phyloP scores from a whole-genome alignment of 495 filamentous ascomycete genomes.

The Beverwykella pulmonaria region DNA sequence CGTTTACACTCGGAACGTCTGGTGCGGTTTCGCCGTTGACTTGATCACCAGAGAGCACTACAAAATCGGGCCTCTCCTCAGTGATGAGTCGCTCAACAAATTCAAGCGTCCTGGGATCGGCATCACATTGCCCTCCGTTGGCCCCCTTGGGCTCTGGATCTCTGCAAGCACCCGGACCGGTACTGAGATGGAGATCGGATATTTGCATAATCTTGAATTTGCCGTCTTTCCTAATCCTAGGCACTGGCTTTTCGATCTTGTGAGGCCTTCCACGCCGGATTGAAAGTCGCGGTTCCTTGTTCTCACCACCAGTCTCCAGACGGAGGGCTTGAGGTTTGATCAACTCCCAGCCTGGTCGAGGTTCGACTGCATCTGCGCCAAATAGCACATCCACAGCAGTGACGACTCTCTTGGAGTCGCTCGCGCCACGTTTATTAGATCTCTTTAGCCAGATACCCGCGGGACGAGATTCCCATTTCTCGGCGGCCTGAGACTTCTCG shows the following conservation, averaged over 20 bases:
- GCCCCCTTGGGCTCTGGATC: constrained; percentile 74
- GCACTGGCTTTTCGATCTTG: constrained; percentile 64
- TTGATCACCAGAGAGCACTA: constrained; percentile 89
- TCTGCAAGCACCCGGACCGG: constrained; percentile 80
- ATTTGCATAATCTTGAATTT: constrained; percentile 96
- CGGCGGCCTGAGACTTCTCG: constrained; percentile 59
- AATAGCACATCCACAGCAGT: constrained; percentile 91
- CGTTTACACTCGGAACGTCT: constrained; percentile 75
- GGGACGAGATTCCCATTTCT: constrained; percentile 78
- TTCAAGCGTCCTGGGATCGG: constrained; percentile 87
- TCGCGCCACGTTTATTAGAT: constrained; percentile 71
- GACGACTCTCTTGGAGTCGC: constrained; percentile 74
- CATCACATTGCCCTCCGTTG: constrained; percentile 79
- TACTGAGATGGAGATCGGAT: constrained; percentile 88
- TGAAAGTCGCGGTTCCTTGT: constrained; percentile 69
- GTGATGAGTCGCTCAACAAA: constrained; percentile 82
- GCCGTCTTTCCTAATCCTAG: constrained; percentile 80
- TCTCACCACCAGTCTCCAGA: constrained; percentile 63
- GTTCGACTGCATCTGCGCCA: constrained; percentile 90
- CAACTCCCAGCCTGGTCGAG: constrained; percentile 74
- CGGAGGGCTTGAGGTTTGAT: constrained; percentile 69
- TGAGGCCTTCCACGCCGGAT: constrained; percentile 69
- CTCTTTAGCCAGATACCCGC: constrained; percentile 88
- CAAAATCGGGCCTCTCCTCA: constrained; percentile 87
- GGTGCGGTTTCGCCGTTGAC: constrained; percentile 91